Conservation (phyloP, 106 monocot species). For the Hemerocallis citrina region DNA sequence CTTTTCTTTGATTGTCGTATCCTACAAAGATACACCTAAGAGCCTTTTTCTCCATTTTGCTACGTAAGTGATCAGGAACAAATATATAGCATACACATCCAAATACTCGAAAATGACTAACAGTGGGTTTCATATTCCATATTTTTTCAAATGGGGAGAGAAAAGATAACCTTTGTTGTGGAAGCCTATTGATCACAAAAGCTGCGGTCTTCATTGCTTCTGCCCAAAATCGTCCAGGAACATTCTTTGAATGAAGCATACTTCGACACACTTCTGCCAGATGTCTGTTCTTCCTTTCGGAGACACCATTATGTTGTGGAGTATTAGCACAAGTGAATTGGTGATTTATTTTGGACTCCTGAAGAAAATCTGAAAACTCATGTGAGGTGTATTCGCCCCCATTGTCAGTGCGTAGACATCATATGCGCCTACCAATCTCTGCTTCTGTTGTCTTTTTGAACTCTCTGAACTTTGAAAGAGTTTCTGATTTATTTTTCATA, state of each 20-base stretch:
- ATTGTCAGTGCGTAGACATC: slow-evolving; percentile 3
- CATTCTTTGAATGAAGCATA: slow-evolving; percentile 12
- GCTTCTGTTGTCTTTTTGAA: background rate
- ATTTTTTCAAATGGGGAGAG: slow-evolving; percentile 4
- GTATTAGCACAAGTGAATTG: slow-evolving; percentile 4
- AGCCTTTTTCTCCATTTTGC: slow-evolving; percentile 19
- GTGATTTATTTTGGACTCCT: background rate
- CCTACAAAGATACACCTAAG: slow-evolving; percentile 22
- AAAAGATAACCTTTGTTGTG: slow-evolving; percentile 9
- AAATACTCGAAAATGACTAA: slow-evolving; percentile 16
- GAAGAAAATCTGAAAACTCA: slow-evolving; percentile 2
- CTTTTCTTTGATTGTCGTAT: slow-evolving; percentile 21
- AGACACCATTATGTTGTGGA: slow-evolving; percentile 8
- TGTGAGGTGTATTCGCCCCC: slow-evolving; percentile 8
- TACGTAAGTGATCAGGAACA: slow-evolving; percentile 5
- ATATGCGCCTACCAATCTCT: background rate
- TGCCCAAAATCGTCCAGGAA: slow-evolving; percentile 8
- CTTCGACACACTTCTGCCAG: slow-evolving; percentile 7
- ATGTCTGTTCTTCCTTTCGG: slow-evolving; percentile 9
- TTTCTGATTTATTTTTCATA: too few relatives aligned
- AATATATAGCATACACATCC: slow-evolving; percentile 19
- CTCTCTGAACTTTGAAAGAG: too few relatives aligned
- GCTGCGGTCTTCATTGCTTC: slow-evolving; percentile 4
- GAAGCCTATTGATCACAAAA: slow-evolving; percentile 8
- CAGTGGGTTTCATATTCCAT: background rate